Percentiles rank a stretch among this genome's conserved stretches.
These are phyloP conservation scores for Talaromyces albobiverticillius DNA, from an alignment of 2,329 filamentous ascomycete genomes.

Conservation along the genomic window DNA sequence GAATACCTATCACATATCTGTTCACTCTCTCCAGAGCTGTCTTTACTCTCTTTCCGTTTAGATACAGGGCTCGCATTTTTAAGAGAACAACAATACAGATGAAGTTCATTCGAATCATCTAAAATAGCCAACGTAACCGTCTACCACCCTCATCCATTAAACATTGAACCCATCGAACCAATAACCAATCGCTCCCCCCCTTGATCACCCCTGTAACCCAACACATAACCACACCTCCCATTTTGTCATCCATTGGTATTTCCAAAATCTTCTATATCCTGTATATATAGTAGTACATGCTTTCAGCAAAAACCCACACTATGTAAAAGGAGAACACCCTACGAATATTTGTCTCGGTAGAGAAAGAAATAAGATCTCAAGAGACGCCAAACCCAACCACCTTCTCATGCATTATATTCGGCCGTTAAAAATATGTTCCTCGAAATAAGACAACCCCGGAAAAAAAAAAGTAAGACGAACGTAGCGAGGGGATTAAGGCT, in stretches of 20 bases:
- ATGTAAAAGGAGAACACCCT: not conserved
- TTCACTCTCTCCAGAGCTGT: too few relatives aligned
- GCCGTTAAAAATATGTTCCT: not conserved
- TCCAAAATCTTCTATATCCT: not conserved
- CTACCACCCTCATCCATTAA: too few relatives aligned
- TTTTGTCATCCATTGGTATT: slow-evolving; percentile 4
- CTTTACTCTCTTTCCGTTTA: too few relatives aligned
- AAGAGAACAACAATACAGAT: too few relatives aligned
- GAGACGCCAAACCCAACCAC: slow-evolving; percentile 3
- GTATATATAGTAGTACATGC: not conserved
- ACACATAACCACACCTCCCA: too few relatives aligned
- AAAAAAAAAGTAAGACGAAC: not conserved
- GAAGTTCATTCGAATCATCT: too few relatives aligned
- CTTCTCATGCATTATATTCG: slow-evolving; percentile 11
- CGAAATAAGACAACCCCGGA: not conserved
- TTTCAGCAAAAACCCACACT: not conserved
- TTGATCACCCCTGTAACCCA: too few relatives aligned
- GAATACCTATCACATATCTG: too few relatives aligned
- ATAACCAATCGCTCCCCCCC: too few relatives aligned
- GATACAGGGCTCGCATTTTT: too few relatives aligned
- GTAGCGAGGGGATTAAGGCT: slow-evolving; percentile 14
- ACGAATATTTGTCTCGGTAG: not conserved
- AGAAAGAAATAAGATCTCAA: not conserved
- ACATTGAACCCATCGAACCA: too few relatives aligned
- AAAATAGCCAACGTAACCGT: too few relatives aligned